Percentiles rank a stretch among this genome's conserved stretches.
phyloP scores from a whole-genome alignment of 129 eudicot species.

The Silybum marianum region DNA sequence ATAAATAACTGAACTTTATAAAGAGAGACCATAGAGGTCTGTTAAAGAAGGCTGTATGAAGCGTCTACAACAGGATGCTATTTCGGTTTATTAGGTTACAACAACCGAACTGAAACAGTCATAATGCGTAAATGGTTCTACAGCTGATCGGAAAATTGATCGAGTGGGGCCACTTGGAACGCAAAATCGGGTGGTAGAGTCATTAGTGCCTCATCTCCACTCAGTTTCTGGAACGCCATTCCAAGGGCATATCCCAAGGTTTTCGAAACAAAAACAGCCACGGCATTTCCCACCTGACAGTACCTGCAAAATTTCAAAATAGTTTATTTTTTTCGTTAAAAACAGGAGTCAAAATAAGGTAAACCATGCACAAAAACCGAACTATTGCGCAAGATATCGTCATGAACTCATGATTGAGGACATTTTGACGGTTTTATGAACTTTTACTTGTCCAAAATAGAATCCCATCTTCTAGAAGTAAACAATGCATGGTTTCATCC shows the following conservation, averaged over 20 bases:
- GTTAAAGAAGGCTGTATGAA: background rate
- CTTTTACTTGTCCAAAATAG: background rate
- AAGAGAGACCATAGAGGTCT: background rate
- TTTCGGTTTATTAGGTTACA: slow-evolving; percentile 13
- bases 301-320: slow-evolving; percentile 44
- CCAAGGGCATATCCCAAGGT: slow-evolving; percentile 85
- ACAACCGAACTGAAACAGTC: slow-evolving; percentile 7
- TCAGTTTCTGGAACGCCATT: slow-evolving; percentile 62
- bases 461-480: background rate
- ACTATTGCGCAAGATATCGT: background rate
- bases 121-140: slow-evolving; percentile 5
- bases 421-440: too few species aligned
- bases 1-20: background rate
- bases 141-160: slow-evolving; percentile 11
- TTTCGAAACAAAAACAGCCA: slow-evolving; percentile 73
- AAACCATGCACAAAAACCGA: background rate
- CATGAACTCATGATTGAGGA: background rate
- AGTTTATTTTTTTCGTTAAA: background rate
- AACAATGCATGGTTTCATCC: background rate
- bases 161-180: slow-evolving; percentile 37
- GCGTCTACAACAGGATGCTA: slow-evolving; percentile 14
- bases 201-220: slow-evolving; percentile 60
- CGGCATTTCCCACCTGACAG: slow-evolving; percentile 93
- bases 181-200: slow-evolving; percentile 70
- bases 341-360: background rate